Evolutionary conservation across 768 basidiomycete genomes (phyloP).

Genomic region (Trametes maxima): DNA sequence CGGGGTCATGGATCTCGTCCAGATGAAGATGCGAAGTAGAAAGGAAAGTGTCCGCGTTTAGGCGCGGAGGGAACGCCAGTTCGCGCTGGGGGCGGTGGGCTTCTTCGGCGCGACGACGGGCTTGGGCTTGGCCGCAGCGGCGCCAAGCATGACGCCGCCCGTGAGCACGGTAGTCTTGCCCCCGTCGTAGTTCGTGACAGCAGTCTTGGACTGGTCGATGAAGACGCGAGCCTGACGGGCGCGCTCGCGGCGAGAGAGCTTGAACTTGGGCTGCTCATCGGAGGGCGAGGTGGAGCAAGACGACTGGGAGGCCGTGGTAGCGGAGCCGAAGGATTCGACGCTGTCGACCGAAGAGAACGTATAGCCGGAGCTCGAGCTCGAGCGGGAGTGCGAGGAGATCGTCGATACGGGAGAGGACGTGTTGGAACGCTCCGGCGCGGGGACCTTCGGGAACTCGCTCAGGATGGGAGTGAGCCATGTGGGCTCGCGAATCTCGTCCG

Average conservation of each 20-base stretch:
- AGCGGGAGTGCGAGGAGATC: slow-evolving; percentile 51
- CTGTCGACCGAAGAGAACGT: slow-evolving; percentile 65
- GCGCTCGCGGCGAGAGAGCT: slow-evolving; percentile 69
- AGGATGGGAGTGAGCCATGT: slow-evolving; percentile 70
- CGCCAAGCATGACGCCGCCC: slow-evolving; percentile 85
- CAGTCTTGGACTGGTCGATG: slow-evolving; percentile 72
- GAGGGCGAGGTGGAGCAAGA: slow-evolving; percentile 28
- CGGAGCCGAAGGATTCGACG: slow-evolving; percentile 42
- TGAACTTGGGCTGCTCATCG: slow-evolving; percentile 37
- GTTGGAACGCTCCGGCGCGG: slow-evolving; percentile 34
- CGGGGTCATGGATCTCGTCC: slow-evolving; percentile 26
- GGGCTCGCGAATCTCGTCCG: slow-evolving; percentile 67
- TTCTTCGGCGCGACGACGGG: slow-evolving; percentile 34
- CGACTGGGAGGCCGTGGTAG: slow-evolving; percentile 46
- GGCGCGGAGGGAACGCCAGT: slow-evolving; percentile 62
- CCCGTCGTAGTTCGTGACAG: slow-evolving; percentile 84
- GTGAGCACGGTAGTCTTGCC: slow-evolving; percentile 88
- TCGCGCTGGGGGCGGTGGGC: slow-evolving; percentile 31
- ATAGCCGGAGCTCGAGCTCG: slow-evolving; percentile 68
- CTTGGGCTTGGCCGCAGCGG: slow-evolving; percentile 28
- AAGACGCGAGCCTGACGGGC: slow-evolving; percentile 71
- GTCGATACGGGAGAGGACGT: slow-evolving; percentile 44
- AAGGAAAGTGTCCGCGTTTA: slow-evolving; percentile 32
- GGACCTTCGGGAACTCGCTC: slow-evolving; percentile 55
- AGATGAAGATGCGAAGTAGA: slow-evolving; percentile 22